Base-by-base conservation (phyloP, 2,329 filamentous ascomycete species). In the Dryadomyces quercus-mongolicae region DNA sequence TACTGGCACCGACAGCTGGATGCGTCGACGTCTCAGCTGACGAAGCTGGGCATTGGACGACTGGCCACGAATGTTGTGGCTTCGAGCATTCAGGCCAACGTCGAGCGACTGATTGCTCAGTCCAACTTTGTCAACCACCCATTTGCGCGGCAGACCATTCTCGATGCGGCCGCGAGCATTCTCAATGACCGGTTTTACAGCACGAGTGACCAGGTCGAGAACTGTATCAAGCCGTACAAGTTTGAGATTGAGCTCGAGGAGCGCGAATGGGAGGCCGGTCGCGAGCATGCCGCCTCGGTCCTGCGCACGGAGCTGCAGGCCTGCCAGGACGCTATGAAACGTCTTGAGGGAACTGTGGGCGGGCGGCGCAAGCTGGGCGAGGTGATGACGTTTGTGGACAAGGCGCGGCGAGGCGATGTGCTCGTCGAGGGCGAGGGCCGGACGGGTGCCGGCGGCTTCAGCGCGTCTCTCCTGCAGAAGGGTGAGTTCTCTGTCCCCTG, bases 191-290 rank as follows among this genome's bases (percentile, higher is more conserved):
- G 92, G 15, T 95, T 95, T 59, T 97, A 96, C 71, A 93, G 92
- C 69, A 98, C 94, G 1, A 93, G 88, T 59, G 94, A 98, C 64
- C 93, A 97, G 70, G 88, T 98, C 1, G 93, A 98, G 68, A 97
- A 97, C 66, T 98, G 92, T 66, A 94, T 98, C 70, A 98, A 98
- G 69, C 93, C 94, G 0, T 98, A 92, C 74, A 98, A 98, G 67
- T 97, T 92, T 61, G 90, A 96, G 58, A 95, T 98, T 56, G 93
- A 98, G 62, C 84, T 98, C 47, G 89, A 95, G 64, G 87, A 91
- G 43, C 76, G 82, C 8, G 94, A 98, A 67, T 98, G 93, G 93
- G 68, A 76, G 3, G 82, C 86, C 57, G 91, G 90, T 0, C 78
- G 92, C 52, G 90, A 95, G 48, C 93, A 94, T 61, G 85, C 92